These are phyloP conservation scores for Fusarium buharicum DNA, from an alignment of 2,329 filamentous ascomycete genomes.

Conservation along the genomic window DNA sequence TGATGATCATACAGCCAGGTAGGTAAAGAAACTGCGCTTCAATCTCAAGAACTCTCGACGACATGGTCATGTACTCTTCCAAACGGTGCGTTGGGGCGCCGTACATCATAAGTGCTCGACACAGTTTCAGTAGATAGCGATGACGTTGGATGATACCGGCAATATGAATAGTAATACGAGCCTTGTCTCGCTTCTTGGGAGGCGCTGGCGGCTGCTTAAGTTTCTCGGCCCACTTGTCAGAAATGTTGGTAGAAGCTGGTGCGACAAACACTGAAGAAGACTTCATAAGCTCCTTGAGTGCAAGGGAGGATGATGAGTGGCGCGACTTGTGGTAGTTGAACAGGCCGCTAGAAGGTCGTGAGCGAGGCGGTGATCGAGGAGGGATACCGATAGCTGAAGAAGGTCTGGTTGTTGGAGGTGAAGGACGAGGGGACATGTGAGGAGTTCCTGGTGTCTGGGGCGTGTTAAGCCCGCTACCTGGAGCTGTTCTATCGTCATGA, in stretches of 20 bases:
- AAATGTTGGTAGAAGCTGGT: conserved; percentile 57
- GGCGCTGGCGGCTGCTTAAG: conserved; percentile 52
- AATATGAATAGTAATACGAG: conserved; percentile 66
- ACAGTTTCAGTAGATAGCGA: conserved; percentile 84
- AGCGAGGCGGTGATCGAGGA: conserved; percentile 46
- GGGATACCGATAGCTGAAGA: conserved; percentile 51
- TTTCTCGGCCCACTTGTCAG: conserved; percentile 58
- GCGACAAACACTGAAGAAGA: conserved; percentile 64
- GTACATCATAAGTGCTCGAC: conserved; percentile 86
- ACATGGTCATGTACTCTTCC: conserved; percentile 93
- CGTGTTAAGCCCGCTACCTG: conserved; percentile 55
- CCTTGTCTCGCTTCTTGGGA: conserved; percentile 52
- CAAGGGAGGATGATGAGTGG: conserved; percentile 56
- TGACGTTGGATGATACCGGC: conserved; percentile 80
- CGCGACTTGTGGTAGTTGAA: conserved; percentile 56
- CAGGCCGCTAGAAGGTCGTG: conserved; percentile 53
- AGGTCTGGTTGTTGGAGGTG: conserved; percentile 55
- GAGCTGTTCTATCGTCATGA: conserved; percentile 57
- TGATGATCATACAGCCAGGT: conserved; percentile 93
- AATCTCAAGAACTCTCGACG: conserved; percentile 86
- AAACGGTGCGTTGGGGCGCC: conserved; percentile 91
- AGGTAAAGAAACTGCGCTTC: conserved; percentile 91
- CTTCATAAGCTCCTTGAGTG: conserved; percentile 63
- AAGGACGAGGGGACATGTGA: conserved; percentile 55
- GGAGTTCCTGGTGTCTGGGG: conserved; percentile 54